Conservation (phyloP, 1,284 basidiomycete species). For the Porodaedalea pini region DNA sequence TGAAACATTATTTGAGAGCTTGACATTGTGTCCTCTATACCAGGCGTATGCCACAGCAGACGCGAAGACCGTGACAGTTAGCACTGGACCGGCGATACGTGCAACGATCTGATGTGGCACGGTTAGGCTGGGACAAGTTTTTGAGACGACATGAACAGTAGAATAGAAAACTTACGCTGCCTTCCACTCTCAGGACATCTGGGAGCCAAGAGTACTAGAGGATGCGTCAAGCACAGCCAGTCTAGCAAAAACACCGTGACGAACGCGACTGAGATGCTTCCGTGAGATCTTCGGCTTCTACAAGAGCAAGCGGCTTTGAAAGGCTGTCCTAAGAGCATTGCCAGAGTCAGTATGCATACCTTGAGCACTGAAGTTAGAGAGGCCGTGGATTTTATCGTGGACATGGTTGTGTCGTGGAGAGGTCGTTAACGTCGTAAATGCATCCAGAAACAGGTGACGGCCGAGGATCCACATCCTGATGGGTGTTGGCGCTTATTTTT, state of each 20-base stretch:
- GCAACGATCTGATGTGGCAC: slow-evolving; percentile 49
- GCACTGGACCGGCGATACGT: slow-evolving; percentile 72
- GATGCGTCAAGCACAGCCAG: slow-evolving; percentile 21
- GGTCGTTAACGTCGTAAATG: slow-evolving; percentile 1
- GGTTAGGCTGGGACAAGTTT: neutral
- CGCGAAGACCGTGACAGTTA: slow-evolving; percentile 79
- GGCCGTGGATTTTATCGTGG: slow-evolving; percentile 20
- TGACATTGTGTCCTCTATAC: slow-evolving; percentile 49
- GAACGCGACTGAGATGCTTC: slow-evolving; percentile 23
- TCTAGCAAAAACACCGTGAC: neutral
- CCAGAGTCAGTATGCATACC: neutral
- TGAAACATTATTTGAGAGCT: slow-evolving; percentile 70
- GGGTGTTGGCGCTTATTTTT: neutral
- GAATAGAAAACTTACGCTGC: slow-evolving; percentile 51
- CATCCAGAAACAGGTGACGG: too few relatives aligned
- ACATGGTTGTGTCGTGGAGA: slow-evolving; percentile 15
- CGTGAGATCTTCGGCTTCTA: slow-evolving; percentile 23
- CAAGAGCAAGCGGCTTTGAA: neutral
- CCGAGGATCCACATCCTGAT: slow-evolving; percentile 1
- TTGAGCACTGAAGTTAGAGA: slow-evolving; percentile 20
- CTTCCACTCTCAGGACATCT: slow-evolving; percentile 78
- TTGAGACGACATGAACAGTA: neutral
- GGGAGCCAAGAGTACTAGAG: slow-evolving; percentile 83
- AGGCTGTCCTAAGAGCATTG: neutral
- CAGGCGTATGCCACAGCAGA: slow-evolving; percentile 55